phyloP scores from a whole-genome alignment of 106 monocot species.

The Acorus gramineus region DNA sequence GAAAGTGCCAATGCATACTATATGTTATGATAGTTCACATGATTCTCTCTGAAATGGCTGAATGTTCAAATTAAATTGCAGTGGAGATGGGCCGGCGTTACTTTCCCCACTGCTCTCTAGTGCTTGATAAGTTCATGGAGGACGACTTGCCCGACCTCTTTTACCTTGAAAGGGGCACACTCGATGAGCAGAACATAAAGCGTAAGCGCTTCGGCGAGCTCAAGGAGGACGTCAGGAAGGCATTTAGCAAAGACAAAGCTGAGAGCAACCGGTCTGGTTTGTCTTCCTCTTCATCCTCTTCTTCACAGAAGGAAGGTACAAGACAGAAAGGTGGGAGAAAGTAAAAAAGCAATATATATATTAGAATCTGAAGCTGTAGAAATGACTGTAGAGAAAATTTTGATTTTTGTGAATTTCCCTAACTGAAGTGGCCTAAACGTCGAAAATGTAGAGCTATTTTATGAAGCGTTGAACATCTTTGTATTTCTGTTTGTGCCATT shows the following conservation, averaged over 20 bases:
- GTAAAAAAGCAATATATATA: constrained; percentile 7
- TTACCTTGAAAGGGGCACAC: constrained; percentile 45
- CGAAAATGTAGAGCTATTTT: no score
- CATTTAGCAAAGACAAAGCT: constrained; percentile 86
- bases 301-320: constrained; percentile 5
- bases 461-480: no score
- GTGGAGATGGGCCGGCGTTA: constrained; percentile 71
- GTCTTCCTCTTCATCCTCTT: constrained; percentile 44
- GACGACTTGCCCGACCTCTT: constrained; percentile 55
- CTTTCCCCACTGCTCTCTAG: constrained; percentile 70
- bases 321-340: constrained; percentile 16
- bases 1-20: no score
- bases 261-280: constrained; percentile 12
- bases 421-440: no score
- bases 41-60: no score
- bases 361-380: constrained; percentile 27
- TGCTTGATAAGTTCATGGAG: constrained; percentile 76
- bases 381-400: no score
- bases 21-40: no score
- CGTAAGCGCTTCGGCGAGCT: constrained; percentile 66
- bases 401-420: no score
- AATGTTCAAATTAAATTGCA: constrained; percentile 11
- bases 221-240: constrained; percentile 60
- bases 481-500: no score
- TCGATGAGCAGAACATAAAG: constrained; percentile 73